Percentiles rank a stretch among this genome's conserved stretches.
Evolutionary conservation across 176 grass and related monocot species (phyloP).

Genomic region (Chrysopogon serrulatus): DNA sequence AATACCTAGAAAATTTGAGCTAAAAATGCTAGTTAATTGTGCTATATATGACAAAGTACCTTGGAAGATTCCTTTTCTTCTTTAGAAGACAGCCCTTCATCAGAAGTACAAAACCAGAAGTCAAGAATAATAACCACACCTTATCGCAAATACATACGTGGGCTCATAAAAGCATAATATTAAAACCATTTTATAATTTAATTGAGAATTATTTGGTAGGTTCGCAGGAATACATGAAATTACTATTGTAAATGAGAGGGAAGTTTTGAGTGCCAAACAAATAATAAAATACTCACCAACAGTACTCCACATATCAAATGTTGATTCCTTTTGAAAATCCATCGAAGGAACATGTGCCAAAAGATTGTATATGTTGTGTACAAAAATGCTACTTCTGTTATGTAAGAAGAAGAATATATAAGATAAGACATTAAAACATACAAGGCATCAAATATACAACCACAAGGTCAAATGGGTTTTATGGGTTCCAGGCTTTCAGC

Average conservation of each 20-base stretch:
- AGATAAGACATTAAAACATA: slow-evolving; percentile 17
- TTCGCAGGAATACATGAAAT: neutral
- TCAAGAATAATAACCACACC: slow-evolving; percentile 11
- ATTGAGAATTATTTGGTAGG: neutral
- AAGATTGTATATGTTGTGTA: slow-evolving; percentile 58
- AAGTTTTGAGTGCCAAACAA: neutral
- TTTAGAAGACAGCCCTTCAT: slow-evolving; percentile 69
- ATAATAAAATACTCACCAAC: slow-evolving; percentile 41
- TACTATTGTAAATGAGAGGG: neutral
- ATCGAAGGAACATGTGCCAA: slow-evolving; percentile 54
- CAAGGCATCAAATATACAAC: neutral
- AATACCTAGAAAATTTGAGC: slow-evolving; percentile 15
- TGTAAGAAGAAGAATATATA: slow-evolving; percentile 17
- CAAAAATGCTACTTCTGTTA: slow-evolving; percentile 45
- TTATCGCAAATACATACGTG: neutral
- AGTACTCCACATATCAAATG: slow-evolving; percentile 69
- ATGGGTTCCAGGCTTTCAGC: neutral
- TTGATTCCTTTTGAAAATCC: slow-evolving; percentile 56
- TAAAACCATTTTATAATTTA: neutral
- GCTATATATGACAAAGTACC: slow-evolving; percentile 35
- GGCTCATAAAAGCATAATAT: neutral
- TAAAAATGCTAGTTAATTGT: slow-evolving; percentile 21
- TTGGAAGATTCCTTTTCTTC: slow-evolving; percentile 57
- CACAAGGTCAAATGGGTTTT: neutral
- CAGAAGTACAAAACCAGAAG: slow-evolving; percentile 19